A percentile compares a stretch with the other conserved stretches of the same genome.
Evolutionary conservation across 2,329 filamentous ascomycete species (phyloP).

Genomic region (Davidsoniella neocaledoniae): DNA sequence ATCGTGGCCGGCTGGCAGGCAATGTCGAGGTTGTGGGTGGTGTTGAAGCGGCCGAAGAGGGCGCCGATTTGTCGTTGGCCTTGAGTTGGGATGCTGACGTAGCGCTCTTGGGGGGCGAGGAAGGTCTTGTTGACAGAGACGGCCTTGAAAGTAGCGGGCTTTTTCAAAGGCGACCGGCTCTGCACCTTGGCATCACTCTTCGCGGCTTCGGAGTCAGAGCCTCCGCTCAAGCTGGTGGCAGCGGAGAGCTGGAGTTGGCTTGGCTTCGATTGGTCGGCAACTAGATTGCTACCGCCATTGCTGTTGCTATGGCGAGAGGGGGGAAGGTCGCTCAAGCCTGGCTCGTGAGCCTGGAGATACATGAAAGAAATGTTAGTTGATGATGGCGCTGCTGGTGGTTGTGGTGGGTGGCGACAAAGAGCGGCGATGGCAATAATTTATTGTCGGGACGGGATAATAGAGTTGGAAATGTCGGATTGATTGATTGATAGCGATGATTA

Average conservation of each 20-base stretch:
- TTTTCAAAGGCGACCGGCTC: constrained; percentile 49
- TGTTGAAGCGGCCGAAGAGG: constrained; percentile 25
- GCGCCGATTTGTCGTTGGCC: constrained; percentile 31
- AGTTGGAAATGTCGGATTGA: too few relatives aligned
- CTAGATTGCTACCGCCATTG: background rate
- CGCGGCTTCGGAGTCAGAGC: constrained; percentile 58
- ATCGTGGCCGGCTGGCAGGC: constrained; percentile 45
- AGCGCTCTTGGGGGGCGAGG: constrained; percentile 52
- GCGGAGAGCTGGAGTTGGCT: constrained; percentile 18
- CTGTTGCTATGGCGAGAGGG: background rate
- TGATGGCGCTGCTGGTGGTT: background rate
- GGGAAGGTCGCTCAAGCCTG: background rate
- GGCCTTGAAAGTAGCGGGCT: constrained; percentile 64
- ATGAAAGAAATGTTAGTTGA: background rate
- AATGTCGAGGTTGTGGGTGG: constrained; percentile 25
- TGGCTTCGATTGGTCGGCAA: constrained; percentile 16
- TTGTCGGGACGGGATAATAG: too few relatives aligned
- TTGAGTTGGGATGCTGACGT: constrained; percentile 29
- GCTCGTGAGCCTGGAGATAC: background rate
- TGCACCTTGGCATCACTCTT: constrained; percentile 43
- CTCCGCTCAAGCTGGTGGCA: constrained; percentile 53
- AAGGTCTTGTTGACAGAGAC: constrained; percentile 78
- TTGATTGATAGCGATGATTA: too few relatives aligned
- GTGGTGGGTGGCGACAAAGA: background rate
- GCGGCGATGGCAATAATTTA: too few relatives aligned